Conservation (phyloP, 345 rosid genomes). For the Noccaea caerulescens region DNA sequence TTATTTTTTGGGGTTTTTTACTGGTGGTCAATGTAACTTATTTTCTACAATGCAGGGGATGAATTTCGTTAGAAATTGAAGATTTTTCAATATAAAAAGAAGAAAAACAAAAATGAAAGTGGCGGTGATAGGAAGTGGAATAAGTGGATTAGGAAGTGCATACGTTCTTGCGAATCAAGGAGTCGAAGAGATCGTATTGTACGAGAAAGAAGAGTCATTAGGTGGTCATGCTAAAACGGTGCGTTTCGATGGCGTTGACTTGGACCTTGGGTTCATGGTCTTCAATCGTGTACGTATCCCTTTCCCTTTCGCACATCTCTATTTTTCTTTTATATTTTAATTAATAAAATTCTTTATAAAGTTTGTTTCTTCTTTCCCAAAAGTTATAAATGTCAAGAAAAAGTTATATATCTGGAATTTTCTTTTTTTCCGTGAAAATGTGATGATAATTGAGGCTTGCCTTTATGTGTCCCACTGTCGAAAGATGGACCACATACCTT, state of each 20-base stretch:
- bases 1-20: no score
- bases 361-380: background rate
- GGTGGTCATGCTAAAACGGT: constrained; percentile 84
- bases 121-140: constrained; percentile 78
- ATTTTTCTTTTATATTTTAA: background rate
- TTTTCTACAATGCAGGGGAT: constrained; percentile 36
- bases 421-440: constrained; percentile 3
- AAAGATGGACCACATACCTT: constrained; percentile 34
- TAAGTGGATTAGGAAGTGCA: constrained; percentile 69
- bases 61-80: background rate
- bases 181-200: constrained; percentile 55
- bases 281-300: constrained; percentile 61
- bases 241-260: constrained; percentile 55
- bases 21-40: constrained; percentile 5
- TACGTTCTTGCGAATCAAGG: constrained; percentile 54
- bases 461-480: constrained; percentile 17
- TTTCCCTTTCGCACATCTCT: background rate
- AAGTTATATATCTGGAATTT: background rate
- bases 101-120: constrained; percentile 46
- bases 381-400: background rate
- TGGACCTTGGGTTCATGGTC: constrained; percentile 84
- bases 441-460: constrained; percentile 37
- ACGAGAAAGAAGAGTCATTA: constrained; percentile 63
- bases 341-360: background rate
- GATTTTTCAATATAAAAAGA: background rate